Base-by-base conservation (phyloP, 2,329 filamentous ascomycete genomes). In the Alternaria panax region DNA sequence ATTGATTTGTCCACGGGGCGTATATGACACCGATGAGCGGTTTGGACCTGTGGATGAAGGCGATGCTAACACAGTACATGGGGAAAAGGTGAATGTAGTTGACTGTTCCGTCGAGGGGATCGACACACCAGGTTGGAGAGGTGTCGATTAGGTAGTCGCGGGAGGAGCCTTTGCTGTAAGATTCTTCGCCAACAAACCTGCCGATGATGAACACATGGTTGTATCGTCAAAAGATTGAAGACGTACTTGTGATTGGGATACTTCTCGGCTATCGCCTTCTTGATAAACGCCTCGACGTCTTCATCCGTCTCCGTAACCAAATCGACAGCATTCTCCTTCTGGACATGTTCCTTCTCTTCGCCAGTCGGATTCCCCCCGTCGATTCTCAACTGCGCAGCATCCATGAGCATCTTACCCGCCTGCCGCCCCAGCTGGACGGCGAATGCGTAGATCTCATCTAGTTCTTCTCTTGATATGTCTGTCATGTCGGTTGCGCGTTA, bases 31-130 rank as follows among this genome's bases (percentile, higher is more conserved):
- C 91, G 51, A 93, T 85, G 2, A 88, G 76, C 3, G 91, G 88
- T 27, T 81, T 76, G 7, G 84, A 82, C 18, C 84, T 77, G 54
- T 91, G 71, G 24, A 89, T 81, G 70, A 93, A 88, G 48, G 84
- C 90, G 69, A 93, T 92, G 34, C 88, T 91, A 42, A 93, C 88
- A 76, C 91, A 93, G 79, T 91, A 92, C 88, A 92, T 92, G 59
- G 90, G 90, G 72, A 92, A 92, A 6, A 92, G 83, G 75, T 93
- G 91, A 28, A 90, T 91, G 79, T 90, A 93, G 81, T 93, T 93
- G 60, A 93, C 90, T 3, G 91, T 93, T 80, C 89, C 90, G 71
- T 93, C 90, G 27, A 93, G 83, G 9, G 91, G 90, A 76, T 93
- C 91, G 40, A 93, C 84, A 69, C 88, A 87, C 91, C 90, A 93